Conservation (phyloP, 2,329 filamentous ascomycete genomes). For the Juglanconis oblonga region DNA sequence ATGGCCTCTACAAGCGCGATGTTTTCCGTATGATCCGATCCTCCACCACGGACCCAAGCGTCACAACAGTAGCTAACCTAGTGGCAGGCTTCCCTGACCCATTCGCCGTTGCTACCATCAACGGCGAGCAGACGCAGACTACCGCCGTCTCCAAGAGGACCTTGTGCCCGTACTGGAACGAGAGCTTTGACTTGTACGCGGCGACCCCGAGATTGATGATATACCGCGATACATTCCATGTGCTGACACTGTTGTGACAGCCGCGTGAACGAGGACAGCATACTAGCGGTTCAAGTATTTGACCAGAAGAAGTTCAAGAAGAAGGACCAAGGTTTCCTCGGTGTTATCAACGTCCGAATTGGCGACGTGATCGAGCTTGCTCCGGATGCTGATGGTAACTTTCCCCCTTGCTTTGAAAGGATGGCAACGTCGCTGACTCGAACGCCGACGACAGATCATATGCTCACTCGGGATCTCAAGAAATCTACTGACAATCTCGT, state of each 20-base stretch:
- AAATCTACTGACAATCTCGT: conserved; percentile 98
- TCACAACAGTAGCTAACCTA: conserved; percentile 27
- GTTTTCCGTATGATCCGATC: conserved; percentile 79
- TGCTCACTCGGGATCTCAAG: conserved; percentile 95
- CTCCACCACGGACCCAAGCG: neutral
- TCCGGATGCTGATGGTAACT: conserved; percentile 81
- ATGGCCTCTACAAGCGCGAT: conserved; percentile 98
- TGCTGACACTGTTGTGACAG: conserved; percentile 45
- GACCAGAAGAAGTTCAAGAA: conserved; percentile 99
- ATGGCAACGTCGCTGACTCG: conserved; percentile 27
- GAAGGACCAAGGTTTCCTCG: conserved; percentile 98
- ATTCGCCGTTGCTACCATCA: conserved; percentile 94
- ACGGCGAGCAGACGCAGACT: conserved; percentile 98
- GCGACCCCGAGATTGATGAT: neutral
- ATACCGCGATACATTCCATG: neutral
- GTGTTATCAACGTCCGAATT: conserved; percentile 94
- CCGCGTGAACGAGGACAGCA: conserved; percentile 89
- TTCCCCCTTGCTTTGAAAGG: conserved; percentile 17
- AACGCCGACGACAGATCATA: conserved; percentile 70
- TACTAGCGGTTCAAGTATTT: conserved; percentile 96
- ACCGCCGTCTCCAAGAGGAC: conserved; percentile 96
- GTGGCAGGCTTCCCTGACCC: conserved; percentile 87
- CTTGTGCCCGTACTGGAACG: conserved; percentile 99
- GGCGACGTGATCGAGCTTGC: conserved; percentile 92
- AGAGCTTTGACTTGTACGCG: conserved; percentile 94